Evolutionary conservation across 768 basidiomycete species (phyloP).

Genomic region (Amanita pallidorosea): DNA sequence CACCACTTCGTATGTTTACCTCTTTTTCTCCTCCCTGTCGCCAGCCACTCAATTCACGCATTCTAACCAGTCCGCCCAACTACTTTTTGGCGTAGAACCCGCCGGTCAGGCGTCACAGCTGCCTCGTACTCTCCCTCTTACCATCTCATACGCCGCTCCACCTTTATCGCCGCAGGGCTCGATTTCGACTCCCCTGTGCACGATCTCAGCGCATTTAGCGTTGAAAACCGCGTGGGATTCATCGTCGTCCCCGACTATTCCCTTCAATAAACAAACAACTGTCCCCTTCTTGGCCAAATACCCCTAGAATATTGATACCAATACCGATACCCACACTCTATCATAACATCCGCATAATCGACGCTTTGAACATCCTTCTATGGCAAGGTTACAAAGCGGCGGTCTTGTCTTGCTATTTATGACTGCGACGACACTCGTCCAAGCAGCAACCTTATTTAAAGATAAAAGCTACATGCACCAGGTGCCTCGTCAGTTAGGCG

Average conservation of each 20-base stretch:
- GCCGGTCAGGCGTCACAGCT: constrained; percentile 57
- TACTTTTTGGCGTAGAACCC: constrained; percentile 29
- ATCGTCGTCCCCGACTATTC: constrained; percentile 31
- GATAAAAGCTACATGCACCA: not conserved
- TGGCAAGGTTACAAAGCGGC: not conserved
- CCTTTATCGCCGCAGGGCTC: constrained; percentile 72
- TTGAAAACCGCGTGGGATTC: constrained; percentile 43
- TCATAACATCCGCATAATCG: not conserved
- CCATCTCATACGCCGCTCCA: constrained; percentile 65
- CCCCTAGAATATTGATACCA: not conserved
- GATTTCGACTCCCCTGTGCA: constrained; percentile 48
- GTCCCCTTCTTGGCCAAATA: not conserved
- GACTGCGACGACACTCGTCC: not conserved
- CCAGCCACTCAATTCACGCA: not conserved
- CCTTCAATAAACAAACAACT: constrained; percentile 10
- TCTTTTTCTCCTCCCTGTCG: not conserved
- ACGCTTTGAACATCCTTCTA: not conserved
- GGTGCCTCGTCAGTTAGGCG: constrained; percentile 2
- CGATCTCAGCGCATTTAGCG: constrained; percentile 52
- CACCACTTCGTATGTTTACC: constrained; percentile 46
- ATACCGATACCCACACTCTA: not conserved
- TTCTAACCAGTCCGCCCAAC: constrained; percentile 1
- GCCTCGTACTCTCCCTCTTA: constrained; percentile 66
- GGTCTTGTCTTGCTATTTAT: not conserved
- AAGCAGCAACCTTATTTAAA: not conserved